phyloP scores from a whole-genome alignment of 73 alveolate species.

The Tetrahymena elliotti region DNA sequence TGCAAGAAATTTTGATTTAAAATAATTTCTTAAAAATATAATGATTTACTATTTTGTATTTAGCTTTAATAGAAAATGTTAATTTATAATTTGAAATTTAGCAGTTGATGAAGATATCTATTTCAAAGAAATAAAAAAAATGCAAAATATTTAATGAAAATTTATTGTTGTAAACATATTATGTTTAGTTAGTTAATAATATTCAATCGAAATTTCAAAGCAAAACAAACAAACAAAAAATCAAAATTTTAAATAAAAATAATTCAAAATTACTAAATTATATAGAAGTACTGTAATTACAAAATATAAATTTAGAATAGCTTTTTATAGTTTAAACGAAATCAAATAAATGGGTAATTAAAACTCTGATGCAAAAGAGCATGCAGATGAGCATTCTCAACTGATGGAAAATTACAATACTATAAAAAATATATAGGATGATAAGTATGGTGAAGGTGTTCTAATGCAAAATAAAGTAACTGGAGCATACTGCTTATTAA shows the following conservation, averaged over 20 bases:
- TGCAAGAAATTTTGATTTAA: too few species aligned
- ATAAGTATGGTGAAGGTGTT: not conserved
- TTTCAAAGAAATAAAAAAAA: too few species aligned
- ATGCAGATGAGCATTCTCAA: not conserved
- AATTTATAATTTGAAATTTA: not conserved
- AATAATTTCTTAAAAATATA: too few species aligned
- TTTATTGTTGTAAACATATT: not conserved
- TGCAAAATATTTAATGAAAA: not conserved
- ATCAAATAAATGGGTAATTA: not conserved
- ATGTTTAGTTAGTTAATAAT: not conserved
- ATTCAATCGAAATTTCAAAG: not conserved
- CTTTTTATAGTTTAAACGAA: not conserved
- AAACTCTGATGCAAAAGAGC: not conserved
- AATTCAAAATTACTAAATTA: not conserved
- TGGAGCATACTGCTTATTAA: not conserved
- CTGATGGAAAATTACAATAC: not conserved
- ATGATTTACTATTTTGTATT: not conserved
- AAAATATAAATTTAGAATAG: not conserved
- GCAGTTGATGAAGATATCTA: not conserved
- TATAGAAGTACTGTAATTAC: not conserved
- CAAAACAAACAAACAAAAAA: not conserved
- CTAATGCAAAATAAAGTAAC: not conserved
- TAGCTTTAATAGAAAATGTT: too few species aligned
- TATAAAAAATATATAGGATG: not conserved
- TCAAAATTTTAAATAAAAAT: not conserved